Conservation (phyloP, 345 rosid genomes). For the Erysimum cheiranthoides region DNA sequence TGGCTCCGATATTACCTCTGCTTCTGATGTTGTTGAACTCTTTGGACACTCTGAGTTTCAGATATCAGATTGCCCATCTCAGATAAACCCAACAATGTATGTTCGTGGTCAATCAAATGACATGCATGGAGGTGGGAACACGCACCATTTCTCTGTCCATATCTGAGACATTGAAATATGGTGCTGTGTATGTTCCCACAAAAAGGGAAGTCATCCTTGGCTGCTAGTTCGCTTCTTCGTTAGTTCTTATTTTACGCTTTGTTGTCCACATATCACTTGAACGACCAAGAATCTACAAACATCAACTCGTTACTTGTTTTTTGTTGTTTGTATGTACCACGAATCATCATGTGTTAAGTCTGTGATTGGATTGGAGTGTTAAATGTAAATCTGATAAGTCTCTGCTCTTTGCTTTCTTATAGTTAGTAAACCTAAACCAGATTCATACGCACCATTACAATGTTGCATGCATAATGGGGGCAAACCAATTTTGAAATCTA, state of each 20-base stretch:
- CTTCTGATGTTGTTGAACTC: constrained; percentile 46
- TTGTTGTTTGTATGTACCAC: constrained; percentile 21
- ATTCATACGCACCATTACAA: neutral
- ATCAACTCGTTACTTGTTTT: constrained; percentile 2
- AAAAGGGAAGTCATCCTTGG: constrained; percentile 94
- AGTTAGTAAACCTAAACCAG: neutral
- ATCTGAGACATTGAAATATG: constrained; percentile 41
- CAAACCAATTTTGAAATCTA: neutral
- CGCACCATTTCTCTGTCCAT: constrained; percentile 46
- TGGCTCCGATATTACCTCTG: constrained; percentile 53
- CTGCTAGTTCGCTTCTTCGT: constrained; percentile 46
- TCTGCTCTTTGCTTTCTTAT: neutral
- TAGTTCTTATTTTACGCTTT: constrained; percentile 19
- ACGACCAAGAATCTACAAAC: neutral
- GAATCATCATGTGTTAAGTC: constrained; percentile 10
- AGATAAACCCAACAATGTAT: constrained; percentile 12
- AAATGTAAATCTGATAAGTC: neutral
- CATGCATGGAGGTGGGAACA: constrained; percentile 46
- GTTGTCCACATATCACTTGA: constrained; percentile 11
- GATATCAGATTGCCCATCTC: constrained; percentile 54
- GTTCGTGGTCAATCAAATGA: constrained; percentile 41
- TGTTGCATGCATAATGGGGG: neutral
- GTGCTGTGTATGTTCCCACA: constrained; percentile 49
- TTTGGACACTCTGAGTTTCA: constrained; percentile 55
- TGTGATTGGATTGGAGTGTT: constrained; percentile 3